Conservation (phyloP, 140 eudicot genomes). For the Erigeron philadelphicus region DNA sequence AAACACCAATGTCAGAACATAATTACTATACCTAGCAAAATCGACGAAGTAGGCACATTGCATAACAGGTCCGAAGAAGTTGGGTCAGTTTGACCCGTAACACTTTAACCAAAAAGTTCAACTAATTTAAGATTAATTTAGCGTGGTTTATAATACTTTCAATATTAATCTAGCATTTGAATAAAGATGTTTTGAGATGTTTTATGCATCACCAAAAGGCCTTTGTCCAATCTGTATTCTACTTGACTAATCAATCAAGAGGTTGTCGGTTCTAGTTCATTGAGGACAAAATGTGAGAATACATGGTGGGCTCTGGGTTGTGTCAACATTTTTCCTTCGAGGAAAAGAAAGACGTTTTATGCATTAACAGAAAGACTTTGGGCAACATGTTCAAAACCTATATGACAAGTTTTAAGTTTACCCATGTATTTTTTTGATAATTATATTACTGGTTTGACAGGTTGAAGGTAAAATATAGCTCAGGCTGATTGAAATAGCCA, state of each 20-base stretch:
- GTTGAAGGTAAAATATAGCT: background rate
- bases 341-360: too few relatives aligned
- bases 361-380: too few relatives aligned
- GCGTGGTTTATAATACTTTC: background rate
- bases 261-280: too few relatives aligned
- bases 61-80: conserved; percentile 1
- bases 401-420: background rate
- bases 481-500: conserved; percentile 1
- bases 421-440: background rate
- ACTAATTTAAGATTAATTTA: background rate
- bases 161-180: background rate
- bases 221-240: background rate
- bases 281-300: too few relatives aligned
- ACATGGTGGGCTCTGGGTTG: too few relatives aligned
- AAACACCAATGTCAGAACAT: conserved; percentile 10
- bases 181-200: background rate
- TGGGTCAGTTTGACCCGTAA: background rate
- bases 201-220: background rate
- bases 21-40: background rate
- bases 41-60: background rate
- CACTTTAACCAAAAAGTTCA: background rate
- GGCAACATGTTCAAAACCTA: too few relatives aligned
- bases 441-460: background rate
- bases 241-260: background rate
- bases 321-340: too few relatives aligned